Conservation (phyloP, 768 basidiomycete genomes). For the Exsudoporus frostii region DNA sequence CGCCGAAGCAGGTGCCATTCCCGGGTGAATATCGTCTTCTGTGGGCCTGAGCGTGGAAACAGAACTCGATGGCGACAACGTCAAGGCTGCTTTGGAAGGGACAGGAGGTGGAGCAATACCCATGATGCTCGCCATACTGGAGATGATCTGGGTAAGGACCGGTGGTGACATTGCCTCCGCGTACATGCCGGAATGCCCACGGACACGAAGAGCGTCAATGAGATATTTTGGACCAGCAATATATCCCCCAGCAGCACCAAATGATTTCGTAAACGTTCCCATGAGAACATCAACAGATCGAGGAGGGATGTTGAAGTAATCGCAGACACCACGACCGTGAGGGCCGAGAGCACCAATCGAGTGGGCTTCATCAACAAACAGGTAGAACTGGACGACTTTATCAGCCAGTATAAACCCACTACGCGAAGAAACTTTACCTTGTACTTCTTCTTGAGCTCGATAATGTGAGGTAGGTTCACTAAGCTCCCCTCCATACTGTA, state of each 20-base stretch:
- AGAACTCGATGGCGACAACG: slow-evolving; percentile 33
- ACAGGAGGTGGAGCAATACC: slow-evolving; percentile 52
- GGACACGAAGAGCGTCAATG: slow-evolving; percentile 77
- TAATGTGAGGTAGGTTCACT: slow-evolving; percentile 74
- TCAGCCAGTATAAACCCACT: neutral
- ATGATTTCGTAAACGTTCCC: slow-evolving; percentile 98
- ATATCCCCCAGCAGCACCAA: slow-evolving; percentile 93
- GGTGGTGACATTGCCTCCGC: slow-evolving; percentile 90
- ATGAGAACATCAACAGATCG: slow-evolving; percentile 86
- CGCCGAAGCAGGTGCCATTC: slow-evolving; percentile 60
- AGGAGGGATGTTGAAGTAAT: slow-evolving; percentile 89
- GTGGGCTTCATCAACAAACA: slow-evolving; percentile 96
- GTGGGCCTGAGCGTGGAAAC: slow-evolving; percentile 26
- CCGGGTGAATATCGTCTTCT: slow-evolving; percentile 56
- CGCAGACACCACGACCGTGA: slow-evolving; percentile 89
- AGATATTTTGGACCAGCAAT: slow-evolving; percentile 80
- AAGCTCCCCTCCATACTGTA: slow-evolving; percentile 99
- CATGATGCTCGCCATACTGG: slow-evolving; percentile 97
- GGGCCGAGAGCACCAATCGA: slow-evolving; percentile 96
- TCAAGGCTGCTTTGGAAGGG: slow-evolving; percentile 22
- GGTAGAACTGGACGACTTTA: slow-evolving; percentile 66
- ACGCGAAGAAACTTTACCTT: slow-evolving; percentile 56
- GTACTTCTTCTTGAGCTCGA: slow-evolving; percentile 90
- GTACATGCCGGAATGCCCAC: slow-evolving; percentile 79
- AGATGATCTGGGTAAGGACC: slow-evolving; percentile 85